Evolutionary conservation across 345 rosid species (phyloP).

Genomic region (Pugionium dolabratum): DNA sequence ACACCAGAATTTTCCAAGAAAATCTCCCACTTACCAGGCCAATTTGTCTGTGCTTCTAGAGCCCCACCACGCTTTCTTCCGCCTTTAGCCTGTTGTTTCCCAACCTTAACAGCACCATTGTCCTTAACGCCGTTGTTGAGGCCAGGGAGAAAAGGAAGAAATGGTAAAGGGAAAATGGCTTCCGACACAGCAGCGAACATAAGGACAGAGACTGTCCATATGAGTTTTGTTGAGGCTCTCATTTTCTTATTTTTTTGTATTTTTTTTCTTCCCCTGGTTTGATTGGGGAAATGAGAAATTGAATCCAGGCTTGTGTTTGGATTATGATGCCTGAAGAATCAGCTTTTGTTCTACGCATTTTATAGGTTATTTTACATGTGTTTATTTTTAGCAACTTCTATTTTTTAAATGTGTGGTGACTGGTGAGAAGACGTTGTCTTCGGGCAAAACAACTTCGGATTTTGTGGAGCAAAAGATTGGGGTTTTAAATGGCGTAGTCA

Average conservation of each 20-base stretch:
- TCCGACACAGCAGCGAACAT: constrained; percentile 39
- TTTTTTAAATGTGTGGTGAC: constrained; percentile 35
- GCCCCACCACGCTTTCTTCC: constrained; percentile 21
- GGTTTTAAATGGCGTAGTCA: not conserved
- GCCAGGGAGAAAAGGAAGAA: constrained; percentile 36
- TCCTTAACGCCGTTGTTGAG: constrained; percentile 1
- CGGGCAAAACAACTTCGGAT: constrained; percentile 18
- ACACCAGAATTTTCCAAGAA: constrained; percentile 63
- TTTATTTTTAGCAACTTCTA: constrained; percentile 38
- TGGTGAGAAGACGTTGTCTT: constrained; percentile 34
- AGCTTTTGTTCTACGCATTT: constrained; percentile 6
- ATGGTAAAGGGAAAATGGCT: constrained; percentile 38
- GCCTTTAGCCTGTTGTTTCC: constrained; percentile 8
- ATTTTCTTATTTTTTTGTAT: constrained; percentile 13
- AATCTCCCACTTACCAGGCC: constrained; percentile 62
- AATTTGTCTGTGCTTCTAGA: constrained; percentile 32
- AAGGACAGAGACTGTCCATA: constrained; percentile 42
- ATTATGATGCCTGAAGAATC: constrained; percentile 32
- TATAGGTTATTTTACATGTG: constrained; percentile 23
- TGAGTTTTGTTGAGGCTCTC: constrained; percentile 39
- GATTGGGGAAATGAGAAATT: constrained; percentile 27
- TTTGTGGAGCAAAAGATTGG: constrained; percentile 21
- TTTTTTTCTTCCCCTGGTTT: constrained; percentile 19
- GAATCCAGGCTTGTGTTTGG: constrained; percentile 27
- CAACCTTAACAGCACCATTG: constrained; percentile 3